Base-by-base conservation (phyloP, 1,139 yeast species). In the Protomyces arabidopsidicola region DNA sequence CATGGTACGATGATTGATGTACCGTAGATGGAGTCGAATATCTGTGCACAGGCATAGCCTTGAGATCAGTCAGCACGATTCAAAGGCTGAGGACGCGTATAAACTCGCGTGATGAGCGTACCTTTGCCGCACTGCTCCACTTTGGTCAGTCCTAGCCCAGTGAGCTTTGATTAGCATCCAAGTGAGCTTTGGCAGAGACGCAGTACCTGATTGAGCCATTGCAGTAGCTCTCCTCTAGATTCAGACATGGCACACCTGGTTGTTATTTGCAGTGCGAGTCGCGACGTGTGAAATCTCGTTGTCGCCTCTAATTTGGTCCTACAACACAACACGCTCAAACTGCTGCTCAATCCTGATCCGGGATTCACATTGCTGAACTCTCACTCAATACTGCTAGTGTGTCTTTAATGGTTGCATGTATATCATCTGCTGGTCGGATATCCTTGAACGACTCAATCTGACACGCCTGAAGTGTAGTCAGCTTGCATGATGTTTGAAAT, bases 41-140 rank as follows among this genome's bases (percentile, higher is more conserved):
- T 81, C 75, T 91, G 97, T 75, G 98, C 90, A 74, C 88, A 91
- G 2, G 90, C 95, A 0, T 50, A 54, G 5, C 66, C 66, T 64
- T 2, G 24, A 20, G 20, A 3, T 24, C 18, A 39, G 45, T 62
- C 14, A 45, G 34, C 3, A 50, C 2, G n/a, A 9, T 2, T 2
- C 12, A 4, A 38, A 22, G 22, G 18, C 38, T 22, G 12, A 6
- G 14, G 24, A 31, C 54, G 45, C 16, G 24, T 38, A 51, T 45
- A 16, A 42, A 42, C 12, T 2, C 22, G 20, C 48, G 24, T 16
- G 24, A 2, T 42, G 24, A 55, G 16, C 54, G 96, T 97, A 2
- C 99, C 99, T 2, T 87, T 84, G 20, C 99, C 99, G 73, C 97
- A 87, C 74, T 90, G 93, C 72, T 95, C 98, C 1, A 93, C 87